Conservation (phyloP, 2,329 filamentous ascomycete genomes). For the Fusarium zealandicum region DNA sequence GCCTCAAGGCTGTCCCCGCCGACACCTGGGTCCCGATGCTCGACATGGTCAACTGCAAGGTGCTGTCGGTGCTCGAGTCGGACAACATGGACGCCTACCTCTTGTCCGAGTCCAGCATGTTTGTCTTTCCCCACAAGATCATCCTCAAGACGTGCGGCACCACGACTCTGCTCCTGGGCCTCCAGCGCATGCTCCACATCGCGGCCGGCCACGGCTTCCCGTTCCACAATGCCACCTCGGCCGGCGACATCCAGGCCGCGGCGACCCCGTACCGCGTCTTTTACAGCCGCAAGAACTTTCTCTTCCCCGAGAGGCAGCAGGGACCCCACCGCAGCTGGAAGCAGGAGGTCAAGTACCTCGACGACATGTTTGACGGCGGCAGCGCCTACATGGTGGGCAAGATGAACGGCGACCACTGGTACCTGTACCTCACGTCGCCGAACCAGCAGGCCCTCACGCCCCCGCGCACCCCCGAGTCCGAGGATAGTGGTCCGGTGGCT, state of each 20-base stretch:
- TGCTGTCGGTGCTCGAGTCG: conserved; percentile 91
- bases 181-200: conserved; percentile 91
- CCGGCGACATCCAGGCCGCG: conserved; percentile 73
- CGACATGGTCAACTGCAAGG: conserved; percentile 97
- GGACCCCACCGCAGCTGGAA: conserved; percentile 98
- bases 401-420: conserved; percentile 99
- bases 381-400: conserved; percentile 99
- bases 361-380: conserved; percentile 88
- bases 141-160: conserved; percentile 99
- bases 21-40: conserved; percentile 97
- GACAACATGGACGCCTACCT: conserved; percentile 96
- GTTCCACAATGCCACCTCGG: conserved; percentile 71
- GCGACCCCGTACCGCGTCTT: conserved; percentile 95
- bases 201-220: conserved; percentile 90
- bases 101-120: conserved; percentile 99
- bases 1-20: conserved; percentile 83
- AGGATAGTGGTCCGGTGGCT: conserved; percentile 50
- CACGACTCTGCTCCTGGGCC: conserved; percentile 87
- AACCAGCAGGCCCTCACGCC: conserved; percentile 79
- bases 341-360: conserved; percentile 90
- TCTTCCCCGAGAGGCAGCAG: conserved; percentile 92
- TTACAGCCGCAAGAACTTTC: conserved; percentile 98
- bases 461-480: conserved; percentile 75
- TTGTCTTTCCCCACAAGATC: conserved; percentile 99
- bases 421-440: conserved; percentile 93